Evolutionary conservation across 208 protist species (phyloP), one percentile per base, ranked within the genome.

Genomic region (Novymonas esmeraldas): DNA sequence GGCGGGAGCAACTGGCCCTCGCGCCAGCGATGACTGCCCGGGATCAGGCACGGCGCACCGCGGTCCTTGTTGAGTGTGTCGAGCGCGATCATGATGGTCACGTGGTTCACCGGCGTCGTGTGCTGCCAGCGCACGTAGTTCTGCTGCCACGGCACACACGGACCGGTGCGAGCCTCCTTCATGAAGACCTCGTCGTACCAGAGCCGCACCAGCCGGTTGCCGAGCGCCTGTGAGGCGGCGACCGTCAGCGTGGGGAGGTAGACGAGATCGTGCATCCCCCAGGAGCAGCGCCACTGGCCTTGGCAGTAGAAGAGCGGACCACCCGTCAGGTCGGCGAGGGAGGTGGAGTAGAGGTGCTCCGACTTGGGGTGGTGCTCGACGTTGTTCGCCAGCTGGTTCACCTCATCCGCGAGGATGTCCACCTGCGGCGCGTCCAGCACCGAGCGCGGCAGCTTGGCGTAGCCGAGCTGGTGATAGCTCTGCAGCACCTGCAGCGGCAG

Each of bases 111-210:
- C 14, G 90, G 84, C 13, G 65, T 77, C 13, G 78, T 90, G 72
- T 93, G 82, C 55, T 89, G 84, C 90, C 90, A 95, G 38, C 85
- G 84, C 0, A 85, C 70, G 69, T 87, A 93, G 70, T 93, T 87
- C 58, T 95, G 90, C 42, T 93, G 84, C 90, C 90, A 95, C 56
- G 87, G 87, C 33, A 93, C 68, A 52, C 85, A 92, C 6, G 87
- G 87, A 0, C 90, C 90, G 13, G 51, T 82, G 20, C 81, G 76
- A 6, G 90, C 75, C 28, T 77, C 81, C 68, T 95, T 95, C 76
- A 81, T 92, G 70, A 81, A 86, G 42, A 89, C 87, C 64, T 95
- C 90, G 55, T 95, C 90, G 67, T 95, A 93, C 83, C 87, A 93
- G 45, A 95, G 71, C 7, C 84, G 90, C 63, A 95, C 82, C 6